Conservation (phyloP, 1,139 yeast genomes). For the Saccharomycopsis phalli region DNA sequence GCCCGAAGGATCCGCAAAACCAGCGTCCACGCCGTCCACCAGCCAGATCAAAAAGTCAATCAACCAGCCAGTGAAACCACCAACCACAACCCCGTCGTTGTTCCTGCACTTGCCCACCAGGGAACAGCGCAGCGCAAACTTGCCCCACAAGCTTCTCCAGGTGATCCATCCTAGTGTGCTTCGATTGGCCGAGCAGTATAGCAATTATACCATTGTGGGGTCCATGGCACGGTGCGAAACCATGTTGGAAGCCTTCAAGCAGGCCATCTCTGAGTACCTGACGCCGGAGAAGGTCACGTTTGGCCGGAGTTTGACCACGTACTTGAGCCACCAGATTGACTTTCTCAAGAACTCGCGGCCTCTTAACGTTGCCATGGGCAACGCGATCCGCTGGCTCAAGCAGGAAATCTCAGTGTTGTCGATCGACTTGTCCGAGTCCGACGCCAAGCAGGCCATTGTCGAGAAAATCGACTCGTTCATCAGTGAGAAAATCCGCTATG, state of each 20-base stretch:
- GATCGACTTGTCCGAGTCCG: constrained; percentile 32
- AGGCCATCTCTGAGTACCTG: constrained; percentile 67
- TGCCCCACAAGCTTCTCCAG: constrained; percentile 48
- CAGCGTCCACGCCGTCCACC: constrained; percentile 31
- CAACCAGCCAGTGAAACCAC: constrained; percentile 40
- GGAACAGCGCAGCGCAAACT: constrained; percentile 57
- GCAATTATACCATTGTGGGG: constrained; percentile 83
- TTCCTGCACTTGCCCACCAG: constrained; percentile 85
- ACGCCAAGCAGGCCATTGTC: constrained; percentile 60
- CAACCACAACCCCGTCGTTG: constrained; percentile 50
- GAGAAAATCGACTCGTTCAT: constrained; percentile 73
- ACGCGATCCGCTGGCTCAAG: constrained; percentile 93
- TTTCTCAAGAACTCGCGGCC: constrained; percentile 89
- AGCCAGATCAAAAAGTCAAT: constrained; percentile 47
- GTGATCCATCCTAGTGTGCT: constrained; percentile 84
- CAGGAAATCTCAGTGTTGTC: constrained; percentile 74
- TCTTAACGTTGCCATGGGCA: constrained; percentile 90
- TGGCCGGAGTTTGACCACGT: constrained; percentile 81
- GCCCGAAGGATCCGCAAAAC: constrained; percentile 23
- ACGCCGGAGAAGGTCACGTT: constrained; percentile 84
- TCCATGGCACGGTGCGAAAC: constrained; percentile 77
- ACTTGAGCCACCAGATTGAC: constrained; percentile 90
- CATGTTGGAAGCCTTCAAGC: constrained; percentile 79
- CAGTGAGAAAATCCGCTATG: constrained; percentile 74
- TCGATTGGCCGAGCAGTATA: constrained; percentile 68